A percentile compares a stretch with the other conserved stretches of the same genome.
Evolutionary conservation across 108 stramenopile species (phyloP).

Genomic region (Nitzschia sp.): DNA sequence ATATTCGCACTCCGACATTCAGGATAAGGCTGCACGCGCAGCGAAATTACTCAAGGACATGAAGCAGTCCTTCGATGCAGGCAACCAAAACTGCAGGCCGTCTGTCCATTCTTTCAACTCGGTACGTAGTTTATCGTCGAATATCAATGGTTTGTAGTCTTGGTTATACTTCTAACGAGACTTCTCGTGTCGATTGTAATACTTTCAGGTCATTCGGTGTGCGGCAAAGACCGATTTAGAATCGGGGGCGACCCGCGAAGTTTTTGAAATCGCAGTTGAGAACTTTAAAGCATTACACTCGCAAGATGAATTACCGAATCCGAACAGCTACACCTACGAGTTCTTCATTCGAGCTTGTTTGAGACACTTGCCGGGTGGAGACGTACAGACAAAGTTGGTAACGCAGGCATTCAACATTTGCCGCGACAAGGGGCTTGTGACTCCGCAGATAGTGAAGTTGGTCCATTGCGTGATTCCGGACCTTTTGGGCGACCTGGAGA

Average conservation of each 20-base stretch:
- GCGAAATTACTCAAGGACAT: slow-evolving; percentile 4
- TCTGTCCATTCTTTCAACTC: slow-evolving; percentile 58
- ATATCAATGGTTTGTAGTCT: background rate
- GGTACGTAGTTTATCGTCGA: slow-evolving; percentile 10
- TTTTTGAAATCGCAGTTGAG: slow-evolving; percentile 19
- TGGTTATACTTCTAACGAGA: background rate
- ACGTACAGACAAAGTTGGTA: slow-evolving; percentile 15
- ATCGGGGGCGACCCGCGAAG: background rate
- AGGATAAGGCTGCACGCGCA: slow-evolving; percentile 1
- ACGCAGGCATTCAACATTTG: slow-evolving; percentile 27
- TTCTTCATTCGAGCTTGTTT: slow-evolving; percentile 31
- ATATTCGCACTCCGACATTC: slow-evolving; percentile 16
- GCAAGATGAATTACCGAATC: background rate
- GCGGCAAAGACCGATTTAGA: too few relatives aligned
- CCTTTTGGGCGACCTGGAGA: background rate
- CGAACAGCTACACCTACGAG: slow-evolving; percentile 27
- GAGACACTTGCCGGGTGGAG: slow-evolving; percentile 25
- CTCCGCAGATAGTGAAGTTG: background rate
- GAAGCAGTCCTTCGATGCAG: background rate
- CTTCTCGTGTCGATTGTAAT: too few relatives aligned
- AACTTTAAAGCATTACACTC: slow-evolving; percentile 30
- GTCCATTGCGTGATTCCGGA: background rate
- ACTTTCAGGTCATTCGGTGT: too few relatives aligned
- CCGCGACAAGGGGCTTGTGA: slow-evolving; percentile 22
- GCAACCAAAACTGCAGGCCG: slow-evolving; percentile 54